These are phyloP conservation scores for Polysphondylium violaceum DNA, from an alignment of 78 protist species.

Conservation along the genomic window DNA sequence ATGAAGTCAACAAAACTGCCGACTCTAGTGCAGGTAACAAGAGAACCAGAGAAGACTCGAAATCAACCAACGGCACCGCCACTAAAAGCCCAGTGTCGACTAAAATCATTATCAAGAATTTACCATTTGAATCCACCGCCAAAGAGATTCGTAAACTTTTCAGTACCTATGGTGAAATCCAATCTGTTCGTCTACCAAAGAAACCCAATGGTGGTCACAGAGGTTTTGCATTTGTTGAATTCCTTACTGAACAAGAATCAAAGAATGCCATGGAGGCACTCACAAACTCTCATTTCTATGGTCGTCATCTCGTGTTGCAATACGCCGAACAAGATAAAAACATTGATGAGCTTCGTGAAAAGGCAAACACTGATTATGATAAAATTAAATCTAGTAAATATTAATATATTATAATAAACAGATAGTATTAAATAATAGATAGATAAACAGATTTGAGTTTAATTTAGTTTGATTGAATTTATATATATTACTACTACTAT, in stretches of 20 bases:
- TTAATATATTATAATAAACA: background rate
- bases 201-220: constrained; percentile 92
- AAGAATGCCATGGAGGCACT: constrained; percentile 92
- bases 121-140: constrained; percentile 97
- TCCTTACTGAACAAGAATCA: constrained; percentile 94
- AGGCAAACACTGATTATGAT: constrained; percentile 38
- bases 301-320: constrained; percentile 81
- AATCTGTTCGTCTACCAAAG: constrained; percentile 93
- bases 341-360: constrained; percentile 52
- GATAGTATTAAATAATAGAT: background rate
- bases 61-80: too few relatives aligned
- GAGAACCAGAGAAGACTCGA: background rate
- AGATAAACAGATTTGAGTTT: background rate
- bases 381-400: constrained; percentile 11
- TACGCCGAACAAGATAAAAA: constrained; percentile 77
- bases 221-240: constrained; percentile 99
- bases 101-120: constrained; percentile 93
- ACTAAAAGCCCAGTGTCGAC: too few relatives aligned
- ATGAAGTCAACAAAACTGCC: background rate
- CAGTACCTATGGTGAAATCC: constrained; percentile 46
- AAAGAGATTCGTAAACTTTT: constrained; percentile 94
- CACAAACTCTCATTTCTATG: constrained; percentile 94
- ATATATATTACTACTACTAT: too few relatives aligned
- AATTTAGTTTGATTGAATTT: background rate
- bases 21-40: background rate